Percentiles rank a stretch among this genome's conserved stretches.
phyloP scores from a whole-genome alignment of 2,329 filamentous ascomycete genomes.

The Neofusicoccum kwambonambiense region DNA sequence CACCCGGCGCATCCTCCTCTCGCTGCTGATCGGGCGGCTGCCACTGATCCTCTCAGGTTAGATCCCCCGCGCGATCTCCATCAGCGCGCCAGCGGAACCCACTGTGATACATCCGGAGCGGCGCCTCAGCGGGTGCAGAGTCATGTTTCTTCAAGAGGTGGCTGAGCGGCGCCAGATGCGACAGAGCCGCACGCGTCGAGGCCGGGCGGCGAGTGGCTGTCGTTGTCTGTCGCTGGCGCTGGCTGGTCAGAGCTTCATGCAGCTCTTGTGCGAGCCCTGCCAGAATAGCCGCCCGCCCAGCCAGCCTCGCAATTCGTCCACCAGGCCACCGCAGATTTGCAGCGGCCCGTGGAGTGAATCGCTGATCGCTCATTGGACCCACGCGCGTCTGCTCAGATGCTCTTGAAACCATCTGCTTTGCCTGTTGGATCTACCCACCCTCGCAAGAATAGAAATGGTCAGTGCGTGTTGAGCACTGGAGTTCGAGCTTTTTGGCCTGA shows the following conservation, averaged over 20 bases:
- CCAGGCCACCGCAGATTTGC: not conserved
- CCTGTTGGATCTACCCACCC: not conserved
- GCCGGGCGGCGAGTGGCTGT: not conserved
- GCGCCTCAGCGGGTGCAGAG: constrained; percentile 5
- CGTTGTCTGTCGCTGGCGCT: constrained; percentile 4
- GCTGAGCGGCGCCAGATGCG: constrained; percentile 16
- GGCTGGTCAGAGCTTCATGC: constrained; percentile 9
- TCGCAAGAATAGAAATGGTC: constrained; percentile 14
- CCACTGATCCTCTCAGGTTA: not conserved
- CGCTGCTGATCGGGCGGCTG: not conserved
- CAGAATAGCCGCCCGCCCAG: constrained; percentile 8
- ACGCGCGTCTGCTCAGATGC: constrained; percentile 8
- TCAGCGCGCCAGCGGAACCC: constrained; percentile 9
- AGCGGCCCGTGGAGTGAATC: not conserved
- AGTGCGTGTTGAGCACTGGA: constrained; percentile 1
- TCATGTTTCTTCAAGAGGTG: constrained; percentile 8
- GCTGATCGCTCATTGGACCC: constrained; percentile 9
- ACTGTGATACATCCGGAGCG: constrained; percentile 10
- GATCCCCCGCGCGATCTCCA: constrained; percentile 12
- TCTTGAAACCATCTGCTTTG: constrained; percentile 9
- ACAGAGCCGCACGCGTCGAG: constrained; percentile 9
- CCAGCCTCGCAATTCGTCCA: not conserved
- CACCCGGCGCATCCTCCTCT: not conserved
- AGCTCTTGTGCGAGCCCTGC: not conserved
- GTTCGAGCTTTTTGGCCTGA: not conserved